Evolutionary conservation across 1,139 yeast genomes (phyloP).

Genomic region (Dujonia santamariae): DNA sequence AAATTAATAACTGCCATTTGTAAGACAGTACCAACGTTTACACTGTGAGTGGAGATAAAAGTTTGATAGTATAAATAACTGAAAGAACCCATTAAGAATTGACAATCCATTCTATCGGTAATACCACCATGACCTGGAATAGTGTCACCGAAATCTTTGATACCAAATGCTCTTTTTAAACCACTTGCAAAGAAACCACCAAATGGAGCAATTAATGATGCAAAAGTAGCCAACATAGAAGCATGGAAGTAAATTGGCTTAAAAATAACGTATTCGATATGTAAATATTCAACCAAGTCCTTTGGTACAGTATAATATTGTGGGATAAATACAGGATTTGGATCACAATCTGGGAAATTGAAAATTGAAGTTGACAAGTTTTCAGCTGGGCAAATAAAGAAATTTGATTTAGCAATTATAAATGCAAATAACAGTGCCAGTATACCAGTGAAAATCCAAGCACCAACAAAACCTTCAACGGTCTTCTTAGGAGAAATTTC

Average conservation of each 20-base stretch:
- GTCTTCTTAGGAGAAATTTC: slow-evolving; percentile 96
- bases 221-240: slow-evolving; percentile 83
- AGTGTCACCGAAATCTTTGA: slow-evolving; percentile 88
- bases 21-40: slow-evolving; percentile 68
- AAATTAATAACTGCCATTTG: slow-evolving; percentile 76
- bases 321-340: slow-evolving; percentile 82
- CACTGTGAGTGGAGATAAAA: slow-evolving; percentile 72
- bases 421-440: slow-evolving; percentile 68
- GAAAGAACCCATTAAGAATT: slow-evolving; percentile 95
- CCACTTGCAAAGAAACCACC: slow-evolving; percentile 99
- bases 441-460: slow-evolving; percentile 89
- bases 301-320: slow-evolving; percentile 77
- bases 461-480: slow-evolving; percentile 96
- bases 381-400: slow-evolving; percentile 84
- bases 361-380: slow-evolving; percentile 55
- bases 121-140: slow-evolving; percentile 99
- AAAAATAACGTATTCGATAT: slow-evolving; percentile 50
- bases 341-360: slow-evolving; percentile 60
- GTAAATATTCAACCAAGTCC: slow-evolving; percentile 47
- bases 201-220: slow-evolving; percentile 95
- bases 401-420: slow-evolving; percentile 62
- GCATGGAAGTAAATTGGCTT: slow-evolving; percentile 92
- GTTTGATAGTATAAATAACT: slow-evolving; percentile 90
- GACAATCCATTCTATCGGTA: slow-evolving; percentile 97
- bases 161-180: slow-evolving; percentile 92